phyloP scores from a whole-genome alignment of 148 eudicot species.

The Silene conica region DNA sequence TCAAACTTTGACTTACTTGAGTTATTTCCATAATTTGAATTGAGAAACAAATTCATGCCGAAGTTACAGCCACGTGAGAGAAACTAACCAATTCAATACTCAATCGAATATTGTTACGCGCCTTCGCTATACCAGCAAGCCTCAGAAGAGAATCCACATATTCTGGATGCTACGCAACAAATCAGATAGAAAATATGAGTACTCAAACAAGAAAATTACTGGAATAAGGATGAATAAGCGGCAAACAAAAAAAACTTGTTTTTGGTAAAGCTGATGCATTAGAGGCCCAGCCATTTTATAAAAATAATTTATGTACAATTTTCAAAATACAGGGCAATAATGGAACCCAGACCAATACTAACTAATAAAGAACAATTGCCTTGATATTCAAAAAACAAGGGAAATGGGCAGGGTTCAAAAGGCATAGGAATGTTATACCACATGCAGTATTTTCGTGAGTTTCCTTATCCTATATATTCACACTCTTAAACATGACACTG shows the following conservation, averaged over 20 bases:
- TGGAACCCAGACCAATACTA: neutral
- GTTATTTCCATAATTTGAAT: neutral
- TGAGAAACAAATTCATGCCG: neutral
- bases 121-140: slow-evolving; percentile 88
- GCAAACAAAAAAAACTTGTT: neutral
- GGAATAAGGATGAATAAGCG: neutral
- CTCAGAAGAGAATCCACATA: slow-evolving; percentile 85
- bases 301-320: neutral
- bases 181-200: slow-evolving; percentile 3
- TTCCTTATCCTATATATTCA: neutral
- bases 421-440: too few species aligned
- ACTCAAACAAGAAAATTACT: neutral
- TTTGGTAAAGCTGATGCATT: neutral
- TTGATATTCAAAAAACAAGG: neutral
- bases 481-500: neutral
- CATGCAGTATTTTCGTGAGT: neutral
- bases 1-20: neutral
- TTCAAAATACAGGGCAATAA: neutral
- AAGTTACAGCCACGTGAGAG: neutral
- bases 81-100: slow-evolving; percentile 84
- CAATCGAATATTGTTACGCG: slow-evolving; percentile 68
- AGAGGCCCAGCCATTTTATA: neutral
- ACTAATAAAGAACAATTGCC: neutral
- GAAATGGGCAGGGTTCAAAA: neutral
- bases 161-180: slow-evolving; percentile 66